Evolutionary conservation across 2,329 filamentous ascomycete species (phyloP), one percentile per base, ranked within the genome.

Genomic region (Purpureocillium takamizusanense): DNA sequence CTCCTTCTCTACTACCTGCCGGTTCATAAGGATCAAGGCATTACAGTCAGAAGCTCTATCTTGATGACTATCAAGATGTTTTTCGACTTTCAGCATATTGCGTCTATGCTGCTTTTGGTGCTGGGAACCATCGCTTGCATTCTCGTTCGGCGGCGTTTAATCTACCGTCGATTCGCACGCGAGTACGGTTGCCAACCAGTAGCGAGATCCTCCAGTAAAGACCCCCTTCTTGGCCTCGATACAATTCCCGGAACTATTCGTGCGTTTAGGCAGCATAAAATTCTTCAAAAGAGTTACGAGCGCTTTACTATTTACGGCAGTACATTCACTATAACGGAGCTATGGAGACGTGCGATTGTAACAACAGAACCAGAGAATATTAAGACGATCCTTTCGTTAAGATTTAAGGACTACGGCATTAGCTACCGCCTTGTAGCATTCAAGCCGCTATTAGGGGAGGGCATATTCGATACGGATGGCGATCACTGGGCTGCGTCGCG

Each of bases 321-420:
- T 12, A 35, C 33, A 4, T 35, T 28, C 9, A 11, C 2, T 3
- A 11, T 15, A 3, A 31, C 17, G 17, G 17, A 34, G 15, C 15
- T 35, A 7, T 3, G 3, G 1, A 5, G 14, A 9, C n/a, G 8
- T 13, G 38, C 30, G 4, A 39, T 51, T 18, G 10, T 43, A 23
- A 64, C 56, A 3, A 51, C 51, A 9, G 70, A 74, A 30, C 61
- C 64, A 1, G 62, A 66, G 33, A 75, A 74, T 40, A 55, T 76
- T 37, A 67, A 74, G 45, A 61, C 69, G 0, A 57, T 74, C 7
- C 58, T 76, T 1, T 63, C 70, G 1, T 61, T 62, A 1, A 63
- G 69, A 23, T 74, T 74, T 46, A 52, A 59, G 9, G 67, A 74
- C 39, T 76, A 62, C 36, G 46, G 51, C 25, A 56, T 54, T 36